Percentiles rank a stretch among this genome's conserved stretches.
phyloP scores from a whole-genome alignment of 139 green algal species.

The Haematococcus sp. region DNA sequence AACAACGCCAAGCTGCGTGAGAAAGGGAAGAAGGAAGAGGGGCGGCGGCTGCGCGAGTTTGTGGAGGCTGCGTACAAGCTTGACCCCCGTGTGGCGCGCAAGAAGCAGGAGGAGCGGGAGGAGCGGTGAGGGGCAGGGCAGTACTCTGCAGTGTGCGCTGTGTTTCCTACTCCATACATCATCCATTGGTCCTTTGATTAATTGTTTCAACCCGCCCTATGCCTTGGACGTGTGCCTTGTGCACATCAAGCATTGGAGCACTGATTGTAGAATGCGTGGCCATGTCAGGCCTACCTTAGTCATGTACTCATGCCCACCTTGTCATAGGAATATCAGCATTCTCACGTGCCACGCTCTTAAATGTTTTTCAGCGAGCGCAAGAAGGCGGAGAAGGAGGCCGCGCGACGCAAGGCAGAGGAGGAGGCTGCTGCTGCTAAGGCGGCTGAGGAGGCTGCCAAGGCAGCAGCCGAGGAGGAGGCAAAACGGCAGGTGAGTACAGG shows the following conservation, averaged over 20 bases:
- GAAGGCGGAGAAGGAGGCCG: conserved; percentile 59
- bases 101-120: conserved; percentile 71
- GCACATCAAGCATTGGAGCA: too few species aligned
- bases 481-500: conserved; percentile 15
- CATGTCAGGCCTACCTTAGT: too few species aligned
- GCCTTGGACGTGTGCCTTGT: too few species aligned
- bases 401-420: conserved; percentile 20
- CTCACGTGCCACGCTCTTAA: too few species aligned
- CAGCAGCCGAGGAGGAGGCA: conserved; percentile 33
- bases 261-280: too few species aligned
- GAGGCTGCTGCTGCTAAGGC: conserved; percentile 19
- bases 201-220: too few species aligned
- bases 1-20: conserved; percentile 91
- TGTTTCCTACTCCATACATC: too few species aligned
- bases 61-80: conserved; percentile 81
- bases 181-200: background rate
- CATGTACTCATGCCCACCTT: too few species aligned
- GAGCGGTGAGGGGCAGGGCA: conserved; percentile 44
- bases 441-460: conserved; percentile 35
- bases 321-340: too few species aligned
- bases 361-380: conserved; percentile 54
- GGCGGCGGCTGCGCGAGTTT: conserved; percentile 78
- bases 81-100: conserved; percentile 74
- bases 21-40: conserved; percentile 95
- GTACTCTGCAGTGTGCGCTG: too few species aligned